These are phyloP conservation scores for Citrullus colocynthis DNA, from an alignment of 306 rosid species.

Conservation along the genomic window DNA sequence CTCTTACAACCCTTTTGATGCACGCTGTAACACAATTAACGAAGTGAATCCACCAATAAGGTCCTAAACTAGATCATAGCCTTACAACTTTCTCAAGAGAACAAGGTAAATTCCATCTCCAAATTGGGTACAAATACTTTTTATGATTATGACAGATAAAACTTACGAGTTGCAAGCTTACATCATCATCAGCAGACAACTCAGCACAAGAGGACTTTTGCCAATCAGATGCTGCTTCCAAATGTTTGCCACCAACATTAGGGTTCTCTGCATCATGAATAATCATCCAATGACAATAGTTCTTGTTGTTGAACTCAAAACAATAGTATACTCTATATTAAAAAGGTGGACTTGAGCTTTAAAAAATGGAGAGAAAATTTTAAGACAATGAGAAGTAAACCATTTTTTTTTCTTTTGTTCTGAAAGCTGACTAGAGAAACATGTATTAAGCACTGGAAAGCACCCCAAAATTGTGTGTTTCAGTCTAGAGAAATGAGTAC, in stretches of 20 bases:
- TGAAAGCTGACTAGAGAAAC: no score
- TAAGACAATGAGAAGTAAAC: not conserved
- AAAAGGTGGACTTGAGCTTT: not conserved
- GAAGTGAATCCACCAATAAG: not conserved
- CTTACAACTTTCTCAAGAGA: not conserved
- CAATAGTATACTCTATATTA: not conserved
- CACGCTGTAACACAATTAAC: not conserved
- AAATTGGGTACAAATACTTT: not conserved
- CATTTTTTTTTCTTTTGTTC: no score
- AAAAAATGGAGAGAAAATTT: not conserved
- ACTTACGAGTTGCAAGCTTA: not conserved
- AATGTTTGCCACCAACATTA: not conserved
- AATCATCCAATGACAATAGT: not conserved
- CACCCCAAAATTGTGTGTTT: no score
- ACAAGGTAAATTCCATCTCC: not conserved
- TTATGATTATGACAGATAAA: not conserved
- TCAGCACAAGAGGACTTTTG: not conserved
- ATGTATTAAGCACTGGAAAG: no score
- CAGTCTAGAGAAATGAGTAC: no score
- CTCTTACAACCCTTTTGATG: not conserved
- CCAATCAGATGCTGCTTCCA: not conserved
- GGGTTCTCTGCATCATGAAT: slow-evolving; percentile 1
- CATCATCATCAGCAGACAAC: not conserved
- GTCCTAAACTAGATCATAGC: not conserved
- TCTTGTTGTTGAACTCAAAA: not conserved